A percentile compares a stretch with the other conserved stretches of the same genome.
These are phyloP conservation scores for Syncephalis plumigaleata DNA, from an alignment of 371 early-diverging fungal genomes.

Conservation along the genomic window DNA sequence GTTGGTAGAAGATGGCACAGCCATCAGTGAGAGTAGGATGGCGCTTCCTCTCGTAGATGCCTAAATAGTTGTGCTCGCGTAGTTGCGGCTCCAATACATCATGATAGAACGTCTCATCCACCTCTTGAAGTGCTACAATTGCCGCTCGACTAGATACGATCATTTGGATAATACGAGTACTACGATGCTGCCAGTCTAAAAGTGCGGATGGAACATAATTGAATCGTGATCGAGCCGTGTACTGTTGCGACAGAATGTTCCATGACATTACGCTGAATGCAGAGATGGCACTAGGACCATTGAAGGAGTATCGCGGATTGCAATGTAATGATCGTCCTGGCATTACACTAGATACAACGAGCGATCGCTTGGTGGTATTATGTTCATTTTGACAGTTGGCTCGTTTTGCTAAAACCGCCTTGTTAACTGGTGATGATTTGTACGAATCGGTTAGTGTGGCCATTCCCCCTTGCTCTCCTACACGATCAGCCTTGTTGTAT, in stretches of 20 bases:
- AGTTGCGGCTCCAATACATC: conserved; percentile 12
- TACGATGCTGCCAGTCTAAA: conserved; percentile 16
- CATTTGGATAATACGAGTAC: conserved; percentile 11
- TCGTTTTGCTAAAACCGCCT: too few species aligned
- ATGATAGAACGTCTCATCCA: conserved; percentile 12
- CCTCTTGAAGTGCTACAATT: conserved; percentile 14
- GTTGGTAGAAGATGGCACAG: conserved; percentile 15
- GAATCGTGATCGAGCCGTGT: conserved; percentile 11
- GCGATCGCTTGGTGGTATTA: too few species aligned
- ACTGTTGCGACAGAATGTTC: conserved; percentile 15
- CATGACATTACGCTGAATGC: conserved; percentile 15
- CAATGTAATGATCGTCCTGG: too few species aligned
- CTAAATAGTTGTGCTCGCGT: conserved; percentile 13
- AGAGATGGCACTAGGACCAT: too few species aligned
- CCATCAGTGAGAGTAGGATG: conserved; percentile 11
- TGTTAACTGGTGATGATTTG: too few species aligned
- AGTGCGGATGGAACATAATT: conserved; percentile 7
- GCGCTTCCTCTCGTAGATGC: conserved; percentile 9
- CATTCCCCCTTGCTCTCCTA: too few species aligned
- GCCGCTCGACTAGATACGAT: conserved; percentile 13
- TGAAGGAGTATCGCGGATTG: too few species aligned
- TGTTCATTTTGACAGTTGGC: too few species aligned
- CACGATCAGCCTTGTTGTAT: too few species aligned
- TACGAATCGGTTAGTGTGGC: too few species aligned
- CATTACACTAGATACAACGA: too few species aligned